Evolutionary conservation across 176 grass and related monocot genomes (phyloP).

Genomic region (Ensete glaucum): DNA sequence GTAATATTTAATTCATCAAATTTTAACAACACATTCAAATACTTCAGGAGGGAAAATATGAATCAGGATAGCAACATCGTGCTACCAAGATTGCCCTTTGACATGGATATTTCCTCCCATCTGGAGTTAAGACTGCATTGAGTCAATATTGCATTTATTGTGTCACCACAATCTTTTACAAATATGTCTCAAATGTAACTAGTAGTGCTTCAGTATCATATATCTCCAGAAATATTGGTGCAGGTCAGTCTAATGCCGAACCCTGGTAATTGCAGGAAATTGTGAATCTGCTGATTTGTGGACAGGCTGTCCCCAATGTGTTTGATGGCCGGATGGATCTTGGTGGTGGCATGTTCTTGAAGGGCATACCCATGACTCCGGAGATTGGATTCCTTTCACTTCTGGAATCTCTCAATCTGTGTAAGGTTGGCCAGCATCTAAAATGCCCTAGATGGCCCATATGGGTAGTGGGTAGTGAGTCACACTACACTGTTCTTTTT

Average conservation of each 20-base stretch:
- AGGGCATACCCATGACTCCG: constrained; percentile 66
- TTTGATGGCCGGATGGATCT: constrained; percentile 98
- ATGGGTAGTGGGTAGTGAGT: constrained; percentile 98
- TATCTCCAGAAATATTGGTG: not conserved
- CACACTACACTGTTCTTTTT: constrained; percentile 96
- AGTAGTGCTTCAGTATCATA: not conserved
- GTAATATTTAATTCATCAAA: constrained; percentile 27
- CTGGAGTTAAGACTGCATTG: too few relatives aligned
- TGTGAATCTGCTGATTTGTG: constrained; percentile 97
- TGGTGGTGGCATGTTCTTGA: constrained; percentile 92
- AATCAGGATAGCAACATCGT: too few relatives aligned
- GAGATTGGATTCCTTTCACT: constrained; percentile 96
- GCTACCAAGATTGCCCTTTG: too few relatives aligned
- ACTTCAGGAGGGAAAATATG: not conserved
- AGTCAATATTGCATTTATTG: too few relatives aligned
- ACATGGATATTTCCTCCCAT: too few relatives aligned
- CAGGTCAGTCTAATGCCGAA: not conserved
- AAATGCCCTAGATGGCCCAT: constrained; percentile 95
- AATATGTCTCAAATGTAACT: too few relatives aligned
- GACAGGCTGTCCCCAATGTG: constrained; percentile 96
- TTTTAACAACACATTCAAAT: not conserved
- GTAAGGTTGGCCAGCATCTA: constrained; percentile 87
- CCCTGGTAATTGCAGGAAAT: constrained; percentile 61
- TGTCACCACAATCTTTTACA: too few relatives aligned
- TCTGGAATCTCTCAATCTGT: constrained; percentile 89